Evolutionary conservation across 441 rosid genomes (phyloP).

Genomic region (Mallotus japonicus): DNA sequence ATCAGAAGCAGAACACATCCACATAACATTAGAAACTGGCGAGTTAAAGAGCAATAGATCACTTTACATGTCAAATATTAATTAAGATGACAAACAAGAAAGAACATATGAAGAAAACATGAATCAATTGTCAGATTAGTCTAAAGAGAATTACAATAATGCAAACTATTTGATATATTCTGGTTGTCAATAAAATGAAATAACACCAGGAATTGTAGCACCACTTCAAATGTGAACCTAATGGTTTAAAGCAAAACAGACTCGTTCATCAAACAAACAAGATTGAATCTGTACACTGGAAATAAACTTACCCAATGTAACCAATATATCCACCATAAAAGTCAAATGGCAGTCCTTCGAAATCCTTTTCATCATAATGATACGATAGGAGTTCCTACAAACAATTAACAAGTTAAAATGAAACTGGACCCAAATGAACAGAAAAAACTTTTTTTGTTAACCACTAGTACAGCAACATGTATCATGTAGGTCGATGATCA

Average conservation of each 20-base stretch:
- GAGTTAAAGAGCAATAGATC: neutral
- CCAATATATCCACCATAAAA: constrained; percentile 94
- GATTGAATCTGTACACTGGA: neutral
- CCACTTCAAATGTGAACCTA: neutral
- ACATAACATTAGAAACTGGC: neutral
- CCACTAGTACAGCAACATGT: neutral
- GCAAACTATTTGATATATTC: no score
- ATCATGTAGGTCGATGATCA: neutral
- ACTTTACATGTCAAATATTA: no score
- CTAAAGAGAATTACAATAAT: neutral
- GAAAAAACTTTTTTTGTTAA: neutral
- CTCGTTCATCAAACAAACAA: constrained; percentile 1
- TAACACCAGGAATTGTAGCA: no score
- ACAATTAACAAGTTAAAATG: constrained; percentile 12
- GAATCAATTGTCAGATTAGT: neutral
- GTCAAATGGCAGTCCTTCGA: constrained; percentile 80
- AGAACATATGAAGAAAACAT: neutral
- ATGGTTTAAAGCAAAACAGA: neutral
- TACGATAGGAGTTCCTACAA: constrained; percentile 76
- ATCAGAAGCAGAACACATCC: no score
- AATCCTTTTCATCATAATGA: constrained; percentile 66
- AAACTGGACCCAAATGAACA: constrained; percentile 5
- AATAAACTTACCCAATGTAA: constrained; percentile 71
- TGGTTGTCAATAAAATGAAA: no score
- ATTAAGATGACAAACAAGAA: no score